Base-by-base conservation (phyloP, 106 monocot species). In the Amphibolis antarctica region DNA sequence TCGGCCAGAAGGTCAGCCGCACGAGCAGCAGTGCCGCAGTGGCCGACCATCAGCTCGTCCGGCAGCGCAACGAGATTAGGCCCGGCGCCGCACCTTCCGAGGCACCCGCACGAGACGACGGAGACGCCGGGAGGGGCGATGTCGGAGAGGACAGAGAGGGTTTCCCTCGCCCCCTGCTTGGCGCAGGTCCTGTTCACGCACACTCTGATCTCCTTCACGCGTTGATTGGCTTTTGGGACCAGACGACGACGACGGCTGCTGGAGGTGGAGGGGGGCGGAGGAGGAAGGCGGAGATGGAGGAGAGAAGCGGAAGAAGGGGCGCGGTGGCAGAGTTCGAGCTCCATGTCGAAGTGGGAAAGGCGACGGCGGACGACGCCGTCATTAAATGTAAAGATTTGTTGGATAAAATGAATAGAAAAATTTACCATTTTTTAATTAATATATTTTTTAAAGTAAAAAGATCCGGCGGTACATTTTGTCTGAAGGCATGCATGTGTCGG, bases 111-210 rank as follows among this genome's bases (percentile, higher is more conserved):
- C 30, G 86, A 82, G 28, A 28, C 27, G 27, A 86, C 86, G 59
- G 79, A 45, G 23, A 86, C 61, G 0, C 23, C 66, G 42, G 80
- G 71, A 57, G 82, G 86, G 25, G 82, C 71, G 55, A 87, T 74
- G 27, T 68, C 74, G 22, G 83, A 77, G 62, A 87, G 77, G 62
- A 65, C 66, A 12, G 68, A 56, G 24, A 87, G 75, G 28, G 59
- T 55, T 31, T 78, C 86, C 58, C 82, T 55, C 44, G 83, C 77
- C 30, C 83, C 86, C 71, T 80, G 80, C 28, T 71, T 59, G 51
- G 63, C 69, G 71, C 86, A 87, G 18, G 55, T 75, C 59, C 83
- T 72, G 71, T 87, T 87, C 55, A 83, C 83, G 75, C 86, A 87
- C 6, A 87, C 80, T 46, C 86, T 66, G 29, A 87, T 74, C 70